Evolutionary conservation across 2,329 filamentous ascomycete species (phyloP), one percentile per base, ranked within the genome.

Genomic region (Diaporthe helianthi): DNA sequence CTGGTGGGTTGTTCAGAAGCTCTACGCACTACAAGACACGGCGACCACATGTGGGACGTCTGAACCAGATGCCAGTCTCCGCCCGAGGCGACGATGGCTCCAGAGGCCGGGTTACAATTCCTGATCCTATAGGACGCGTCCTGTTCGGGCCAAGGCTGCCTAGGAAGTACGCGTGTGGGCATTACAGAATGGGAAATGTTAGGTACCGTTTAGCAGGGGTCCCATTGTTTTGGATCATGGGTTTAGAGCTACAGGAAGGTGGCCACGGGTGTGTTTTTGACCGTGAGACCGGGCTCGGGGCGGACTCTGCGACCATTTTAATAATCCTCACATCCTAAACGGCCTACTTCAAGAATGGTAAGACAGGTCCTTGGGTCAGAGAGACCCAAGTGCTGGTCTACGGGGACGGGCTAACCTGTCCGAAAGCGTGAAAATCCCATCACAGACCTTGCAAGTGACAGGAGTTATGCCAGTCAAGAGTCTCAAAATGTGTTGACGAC

Each of bases 11-110:
- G 3, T n/a, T 17, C 10, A 12, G 22, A 10, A 12, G 2, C 7
- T 15, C 33, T 41, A 8, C 12, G 3, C 12, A 1, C 15, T 1
- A 15, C 13, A 36, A 15, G 0, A 4, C 9, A 4, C 3, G n/a
- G n/a, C n/a, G 33, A 33, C 12, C 33, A n/a, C n/a, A n/a, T n/a
- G 2, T 0, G 2, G n/a, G 7, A 22, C 33, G 10, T 12, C 33
- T 12, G 5, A 38, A 24, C 6, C 22, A 26, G 33, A 1, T 38
- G 19, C 10, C 12, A 24, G 38, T 19, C n/a, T 55, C n/a, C 0
- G 13, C n/a, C 12, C 53, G 22, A 41, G 13, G 53, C 22, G n/a
- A 8, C 15, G 7, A 22, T 26, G 1, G 33, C n/a, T 22, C 26
- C 53, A 41, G 12, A 26, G 33, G n/a, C n/a, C 17, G 0, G 10